These are phyloP conservation scores for Myriosclerotinia scirpicola DNA, from an alignment of 2,329 filamentous ascomycete species.

Conservation along the genomic window DNA sequence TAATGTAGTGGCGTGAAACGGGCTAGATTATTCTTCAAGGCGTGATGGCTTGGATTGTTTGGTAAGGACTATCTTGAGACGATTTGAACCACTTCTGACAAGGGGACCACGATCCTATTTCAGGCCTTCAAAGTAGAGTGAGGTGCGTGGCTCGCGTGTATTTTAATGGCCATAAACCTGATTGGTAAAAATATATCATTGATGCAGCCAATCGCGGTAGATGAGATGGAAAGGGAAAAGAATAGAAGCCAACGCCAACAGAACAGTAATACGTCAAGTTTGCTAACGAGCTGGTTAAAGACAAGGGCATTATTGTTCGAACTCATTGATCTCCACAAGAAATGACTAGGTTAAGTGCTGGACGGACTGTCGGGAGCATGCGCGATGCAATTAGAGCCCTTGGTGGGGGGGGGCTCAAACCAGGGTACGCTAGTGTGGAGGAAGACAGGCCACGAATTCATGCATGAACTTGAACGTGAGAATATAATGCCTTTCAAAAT, in stretches of 20 bases:
- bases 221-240: conserved; percentile 36
- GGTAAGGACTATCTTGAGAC: conserved; percentile 39
- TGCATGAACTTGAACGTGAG: conserved; percentile 41
- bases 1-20: conserved; percentile 37
- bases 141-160: conserved; percentile 46
- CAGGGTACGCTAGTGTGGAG: conserved; percentile 38
- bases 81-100: conserved; percentile 33
- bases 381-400: conserved; percentile 40
- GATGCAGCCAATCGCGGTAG: conserved; percentile 46
- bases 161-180: conserved; percentile 46
- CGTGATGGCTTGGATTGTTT: conserved; percentile 32
- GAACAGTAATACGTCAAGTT: conserved; percentile 39
- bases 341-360: conserved; percentile 37
- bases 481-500: conserved; percentile 32
- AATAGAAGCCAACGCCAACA: conserved; percentile 34
- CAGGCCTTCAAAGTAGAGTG: conserved; percentile 44
- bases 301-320: conserved; percentile 40
- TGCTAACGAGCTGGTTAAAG: conserved; percentile 32
- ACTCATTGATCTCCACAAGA: conserved; percentile 38
- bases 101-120: conserved; percentile 40
- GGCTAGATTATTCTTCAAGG: conserved; percentile 30
- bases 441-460: conserved; percentile 40
- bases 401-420: conserved; percentile 36
- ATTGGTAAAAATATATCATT: conserved; percentile 45
- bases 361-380: conserved; percentile 40